These are phyloP conservation scores for Ogataea thermomethanolica DNA, from an alignment of 805 yeast species.

Conservation along the genomic window DNA sequence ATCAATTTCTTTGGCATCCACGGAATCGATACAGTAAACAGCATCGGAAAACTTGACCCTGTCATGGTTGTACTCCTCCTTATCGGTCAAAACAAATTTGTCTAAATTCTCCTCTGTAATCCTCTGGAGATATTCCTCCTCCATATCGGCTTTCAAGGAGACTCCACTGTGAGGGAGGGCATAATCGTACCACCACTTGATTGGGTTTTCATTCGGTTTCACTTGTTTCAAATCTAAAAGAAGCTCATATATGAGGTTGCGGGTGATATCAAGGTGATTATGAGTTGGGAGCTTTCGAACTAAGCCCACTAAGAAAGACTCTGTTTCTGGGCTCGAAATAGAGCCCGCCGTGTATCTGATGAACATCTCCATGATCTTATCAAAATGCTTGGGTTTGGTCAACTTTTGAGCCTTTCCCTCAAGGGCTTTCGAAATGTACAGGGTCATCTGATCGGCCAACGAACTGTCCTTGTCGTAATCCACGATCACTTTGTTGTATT, in stretches of 20 bases:
- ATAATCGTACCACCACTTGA: constrained; percentile 45
- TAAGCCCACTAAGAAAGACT: constrained; percentile 46
- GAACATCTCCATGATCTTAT: constrained; percentile 43
- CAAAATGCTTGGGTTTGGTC: constrained; percentile 29
- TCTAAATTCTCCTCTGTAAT: constrained; percentile 22
- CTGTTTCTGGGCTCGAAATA: constrained; percentile 42
- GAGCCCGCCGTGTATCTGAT: constrained; percentile 57
- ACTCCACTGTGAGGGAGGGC: constrained; percentile 42
- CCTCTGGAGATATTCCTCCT: constrained; percentile 39
- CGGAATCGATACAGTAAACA: constrained; percentile 82
- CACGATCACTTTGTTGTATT: constrained; percentile 32
- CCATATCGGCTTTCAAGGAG: constrained; percentile 41
- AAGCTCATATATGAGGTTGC: constrained; percentile 51
- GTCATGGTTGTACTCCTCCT: background rate
- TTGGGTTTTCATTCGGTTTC: constrained; percentile 43
- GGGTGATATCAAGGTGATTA: constrained; percentile 44
- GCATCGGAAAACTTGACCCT: constrained; percentile 43
- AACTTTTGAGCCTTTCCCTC: background rate
- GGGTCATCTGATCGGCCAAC: constrained; percentile 26
- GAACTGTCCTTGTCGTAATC: constrained; percentile 25
- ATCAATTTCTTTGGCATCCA: constrained; percentile 83
- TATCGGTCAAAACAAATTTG: constrained; percentile 21
- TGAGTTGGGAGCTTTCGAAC: constrained; percentile 32
- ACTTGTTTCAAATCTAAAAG: constrained; percentile 34
- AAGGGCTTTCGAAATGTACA: constrained; percentile 17